Conservation (phyloP, 305 asterid genomes). For the Solanum hybrid region DNA sequence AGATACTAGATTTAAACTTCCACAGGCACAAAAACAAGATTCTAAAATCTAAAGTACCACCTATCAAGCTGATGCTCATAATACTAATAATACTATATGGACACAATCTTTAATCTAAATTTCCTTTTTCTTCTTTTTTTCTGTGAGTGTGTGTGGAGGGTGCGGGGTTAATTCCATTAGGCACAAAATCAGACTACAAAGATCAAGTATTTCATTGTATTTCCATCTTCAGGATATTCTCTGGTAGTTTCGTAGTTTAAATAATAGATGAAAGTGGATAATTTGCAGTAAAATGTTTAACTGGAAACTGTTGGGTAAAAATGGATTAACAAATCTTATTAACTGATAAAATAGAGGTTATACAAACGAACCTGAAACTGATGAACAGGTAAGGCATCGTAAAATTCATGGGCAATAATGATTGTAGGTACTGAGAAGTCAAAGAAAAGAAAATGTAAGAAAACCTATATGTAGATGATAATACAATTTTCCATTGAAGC, state of each 20-base stretch:
- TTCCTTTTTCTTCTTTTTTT: background rate
- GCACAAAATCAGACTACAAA: background rate
- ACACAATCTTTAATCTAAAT: background rate
- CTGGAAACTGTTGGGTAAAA: background rate
- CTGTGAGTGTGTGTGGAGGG: background rate
- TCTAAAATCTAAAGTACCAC: background rate
- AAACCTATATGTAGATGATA: background rate
- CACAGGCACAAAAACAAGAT: background rate
- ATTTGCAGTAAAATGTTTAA: background rate
- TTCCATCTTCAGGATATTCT: background rate
- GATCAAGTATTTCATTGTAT: background rate
- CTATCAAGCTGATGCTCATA: background rate
- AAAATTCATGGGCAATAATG: slow-evolving; percentile 84
- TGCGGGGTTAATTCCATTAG: background rate
- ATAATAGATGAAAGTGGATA: background rate
- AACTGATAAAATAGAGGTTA: background rate
- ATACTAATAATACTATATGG: background rate
- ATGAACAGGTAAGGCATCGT: slow-evolving; percentile 90
- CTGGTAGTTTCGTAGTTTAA: background rate
- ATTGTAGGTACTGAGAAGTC: slow-evolving; percentile 63
- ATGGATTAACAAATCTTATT: background rate
- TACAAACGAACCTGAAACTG: slow-evolving; percentile 69
- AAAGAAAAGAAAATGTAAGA: background rate
- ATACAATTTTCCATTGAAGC: background rate
- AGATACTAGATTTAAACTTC: background rate